Evolutionary conservation across 352 stramenopile genomes (phyloP), one percentile per base, ranked within the genome.

Genomic region (Saprolegnia parasitica): DNA sequence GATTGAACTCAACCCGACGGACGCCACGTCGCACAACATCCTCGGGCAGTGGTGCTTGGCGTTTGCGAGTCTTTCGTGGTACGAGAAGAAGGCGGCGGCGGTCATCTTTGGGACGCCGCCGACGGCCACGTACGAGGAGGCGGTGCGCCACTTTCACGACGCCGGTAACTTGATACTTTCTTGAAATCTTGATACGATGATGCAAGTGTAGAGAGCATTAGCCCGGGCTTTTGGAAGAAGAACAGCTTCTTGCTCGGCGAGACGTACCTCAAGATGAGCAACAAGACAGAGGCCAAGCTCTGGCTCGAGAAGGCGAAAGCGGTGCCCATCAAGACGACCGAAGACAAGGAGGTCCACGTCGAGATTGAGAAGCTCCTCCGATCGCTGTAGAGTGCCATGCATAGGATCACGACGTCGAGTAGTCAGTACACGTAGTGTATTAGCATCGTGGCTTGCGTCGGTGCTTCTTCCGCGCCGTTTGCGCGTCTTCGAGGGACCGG

Each of bases 21-120:
- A 90, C 63, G 73, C 82, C 15, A 88, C 78, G 4, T 81, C 74
- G 24, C 77, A 88, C 74, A 85, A 89, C 60, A 88, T 92, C 32
- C 68, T 92, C 40, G 84, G 82, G 6, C 82, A 89, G 40, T 92
- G 84, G 84, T 88, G 82, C 63, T 76, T 90, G 21, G 82, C 84
- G n/a, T 88, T 92, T 58, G 82, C 84, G 13, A 81, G 90, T 64
- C 84, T 92, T 72, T 81, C 78, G 49, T 92, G 84, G 84, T 81
- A 91, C 64, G 84, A 92, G 65, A 87, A 87, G 64, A 73, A 77
- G 0, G 83, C 84, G 5, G 83, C 84, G 13, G 71, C 84, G 21
- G 79, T 77, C 60, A 74, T 92, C n/a, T 91, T 92, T 56, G 83
- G 83, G 5, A 81, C 74, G 11, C 79, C 84, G 13, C 81, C 84